Evolutionary conservation across 176 grass and related monocot genomes (phyloP).

Genomic region (Avena insularis): DNA sequence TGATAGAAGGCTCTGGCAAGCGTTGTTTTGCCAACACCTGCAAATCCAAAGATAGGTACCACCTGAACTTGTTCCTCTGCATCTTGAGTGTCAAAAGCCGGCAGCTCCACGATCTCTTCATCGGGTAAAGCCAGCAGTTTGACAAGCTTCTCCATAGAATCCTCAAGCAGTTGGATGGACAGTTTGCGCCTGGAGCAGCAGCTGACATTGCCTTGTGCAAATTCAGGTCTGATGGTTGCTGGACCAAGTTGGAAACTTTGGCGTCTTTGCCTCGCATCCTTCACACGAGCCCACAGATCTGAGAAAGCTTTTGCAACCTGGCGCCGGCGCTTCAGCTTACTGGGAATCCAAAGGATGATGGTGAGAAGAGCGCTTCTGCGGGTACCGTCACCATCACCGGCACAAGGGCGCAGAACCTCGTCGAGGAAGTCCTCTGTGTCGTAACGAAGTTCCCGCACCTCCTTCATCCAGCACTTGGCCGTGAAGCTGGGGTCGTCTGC

Average conservation of each 20-base stretch:
- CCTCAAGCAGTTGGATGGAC: not conserved
- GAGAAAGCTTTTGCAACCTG: not conserved
- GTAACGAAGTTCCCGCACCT: not conserved
- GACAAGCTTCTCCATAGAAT: not conserved
- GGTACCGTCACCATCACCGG: not conserved
- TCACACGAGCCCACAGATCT: not conserved
- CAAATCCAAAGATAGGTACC: not conserved
- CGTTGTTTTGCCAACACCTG: not conserved
- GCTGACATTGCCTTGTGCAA: not conserved
- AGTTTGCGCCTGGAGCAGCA: not conserved
- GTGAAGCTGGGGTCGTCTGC: not conserved
- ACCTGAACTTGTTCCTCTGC: not conserved
- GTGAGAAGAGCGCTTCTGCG: not conserved
- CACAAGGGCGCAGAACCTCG: not conserved
- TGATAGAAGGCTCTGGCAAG: not conserved
- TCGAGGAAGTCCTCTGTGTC: not conserved
- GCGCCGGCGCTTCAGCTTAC: not conserved
- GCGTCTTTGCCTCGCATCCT: not conserved
- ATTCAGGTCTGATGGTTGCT: not conserved
- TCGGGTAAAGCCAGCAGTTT: not conserved
- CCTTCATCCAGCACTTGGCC: conserved; percentile 1
- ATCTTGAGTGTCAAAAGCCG: not conserved
- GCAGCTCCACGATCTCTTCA: not conserved
- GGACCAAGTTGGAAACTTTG: not conserved
- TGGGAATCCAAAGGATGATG: not conserved